phyloP scores from a whole-genome alignment of 805 yeast species.

The Ogataea saltuana region DNA sequence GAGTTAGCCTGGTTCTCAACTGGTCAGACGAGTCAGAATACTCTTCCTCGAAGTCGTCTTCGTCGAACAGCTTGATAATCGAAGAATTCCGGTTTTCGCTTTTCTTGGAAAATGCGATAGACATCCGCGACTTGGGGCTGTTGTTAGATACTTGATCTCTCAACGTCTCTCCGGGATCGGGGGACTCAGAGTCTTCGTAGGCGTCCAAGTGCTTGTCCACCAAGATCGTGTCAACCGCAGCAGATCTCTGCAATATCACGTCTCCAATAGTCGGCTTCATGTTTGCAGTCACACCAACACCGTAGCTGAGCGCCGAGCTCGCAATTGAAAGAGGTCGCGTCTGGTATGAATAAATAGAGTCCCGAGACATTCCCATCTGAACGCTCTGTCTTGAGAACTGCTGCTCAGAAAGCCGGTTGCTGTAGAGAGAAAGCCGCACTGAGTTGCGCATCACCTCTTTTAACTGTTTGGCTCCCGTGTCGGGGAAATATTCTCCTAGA shows the following conservation, averaged over 20 bases:
- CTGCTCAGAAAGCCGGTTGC: slow-evolving; percentile 23
- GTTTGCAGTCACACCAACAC: slow-evolving; percentile 30
- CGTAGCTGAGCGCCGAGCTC: slow-evolving; percentile 31
- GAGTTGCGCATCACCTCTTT: slow-evolving; percentile 83
- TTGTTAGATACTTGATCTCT: slow-evolving; percentile 3
- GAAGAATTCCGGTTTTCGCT: slow-evolving; percentile 36
- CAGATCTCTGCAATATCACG: slow-evolving; percentile 54
- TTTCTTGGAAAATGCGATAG: slow-evolving; percentile 22
- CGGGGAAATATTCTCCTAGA: slow-evolving; percentile 89
- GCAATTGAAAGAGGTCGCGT: slow-evolving; percentile 29
- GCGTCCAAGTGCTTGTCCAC: slow-evolving; percentile 24
- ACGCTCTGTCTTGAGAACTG: slow-evolving; percentile 15
- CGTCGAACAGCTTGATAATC: slow-evolving; percentile 47
- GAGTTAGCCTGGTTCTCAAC: slow-evolving; percentile 36
- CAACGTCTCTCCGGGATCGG: slow-evolving; percentile 8
- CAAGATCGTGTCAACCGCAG: slow-evolving; percentile 50
- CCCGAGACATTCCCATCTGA: slow-evolving; percentile 10
- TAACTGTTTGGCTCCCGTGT: slow-evolving; percentile 66
- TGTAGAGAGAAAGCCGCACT: slow-evolving; percentile 66
- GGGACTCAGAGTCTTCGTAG: slow-evolving; percentile 2
- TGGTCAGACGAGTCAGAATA: slow-evolving; percentile 40
- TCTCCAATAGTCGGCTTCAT: slow-evolving; percentile 61
- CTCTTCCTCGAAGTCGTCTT: slow-evolving; percentile 37
- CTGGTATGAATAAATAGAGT: slow-evolving; percentile 28
- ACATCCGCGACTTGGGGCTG: slow-evolving; percentile 20